Evolutionary conservation across 148 eudicot species (phyloP).

Genomic region (Gaultheria prostrata): DNA sequence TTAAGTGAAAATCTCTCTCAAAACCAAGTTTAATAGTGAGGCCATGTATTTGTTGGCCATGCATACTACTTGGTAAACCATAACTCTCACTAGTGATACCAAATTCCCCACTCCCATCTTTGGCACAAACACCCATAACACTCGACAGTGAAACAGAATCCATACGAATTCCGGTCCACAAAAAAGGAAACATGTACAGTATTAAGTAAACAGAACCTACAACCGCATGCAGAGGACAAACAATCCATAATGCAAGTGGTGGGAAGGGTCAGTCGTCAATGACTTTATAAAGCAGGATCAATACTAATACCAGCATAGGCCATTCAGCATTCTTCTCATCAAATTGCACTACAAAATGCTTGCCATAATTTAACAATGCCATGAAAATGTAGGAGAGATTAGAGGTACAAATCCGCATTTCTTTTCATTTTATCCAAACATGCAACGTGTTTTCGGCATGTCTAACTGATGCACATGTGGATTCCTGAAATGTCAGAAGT

Average conservation of each 20-base stretch:
- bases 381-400: not conserved
- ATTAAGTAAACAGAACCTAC: not conserved
- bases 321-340: slow-evolving; percentile 10
- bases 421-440: not conserved
- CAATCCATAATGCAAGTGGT: not conserved
- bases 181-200: not conserved
- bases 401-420: not conserved
- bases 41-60: slow-evolving; percentile 52
- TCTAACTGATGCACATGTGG: not conserved
- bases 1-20: slow-evolving; percentile 53
- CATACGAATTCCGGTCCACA: slow-evolving; percentile 27
- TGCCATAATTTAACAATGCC: not conserved
- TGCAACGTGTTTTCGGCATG: not conserved
- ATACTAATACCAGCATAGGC: not conserved
- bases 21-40: slow-evolving; percentile 66
- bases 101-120: slow-evolving; percentile 25
- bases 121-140: slow-evolving; percentile 58
- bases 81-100: slow-evolving; percentile 18
- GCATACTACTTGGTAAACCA: slow-evolving; percentile 27
- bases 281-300: not conserved
- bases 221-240: not conserved
- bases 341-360: not conserved
- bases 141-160: slow-evolving; percentile 67
- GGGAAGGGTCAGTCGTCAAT: not conserved
- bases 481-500: not conserved